Conservation (phyloP, 345 rosid genomes). For the Eucalyptus fibrosa region DNA sequence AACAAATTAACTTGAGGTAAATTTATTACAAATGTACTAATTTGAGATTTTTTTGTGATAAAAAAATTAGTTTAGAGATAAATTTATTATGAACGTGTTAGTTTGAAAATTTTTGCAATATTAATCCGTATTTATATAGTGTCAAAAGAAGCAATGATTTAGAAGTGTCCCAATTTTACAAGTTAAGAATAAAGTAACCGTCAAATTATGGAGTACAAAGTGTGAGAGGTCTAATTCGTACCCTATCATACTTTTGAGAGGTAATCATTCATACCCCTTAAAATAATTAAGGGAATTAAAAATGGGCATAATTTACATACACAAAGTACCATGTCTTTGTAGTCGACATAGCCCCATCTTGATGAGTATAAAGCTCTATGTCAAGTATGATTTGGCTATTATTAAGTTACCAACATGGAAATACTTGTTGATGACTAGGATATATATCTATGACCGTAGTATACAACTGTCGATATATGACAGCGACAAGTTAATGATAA, state of each 20-base stretch:
- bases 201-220: background rate
- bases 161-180: background rate
- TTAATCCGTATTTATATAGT: fast-evolving
- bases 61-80: too few species aligned
- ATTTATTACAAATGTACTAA: too few species aligned
- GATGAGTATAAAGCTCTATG: background rate
- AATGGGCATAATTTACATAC: background rate
- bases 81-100: too few species aligned
- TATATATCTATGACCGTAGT: too few species aligned
- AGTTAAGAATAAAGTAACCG: background rate
- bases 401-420: background rate
- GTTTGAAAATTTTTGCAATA: too few species aligned
- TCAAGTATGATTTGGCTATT: background rate
- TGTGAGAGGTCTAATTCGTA: background rate
- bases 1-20: too few species aligned
- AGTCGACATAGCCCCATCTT: too few species aligned
- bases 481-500: background rate
- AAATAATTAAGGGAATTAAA: too few species aligned
- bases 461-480: background rate
- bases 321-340: background rate
- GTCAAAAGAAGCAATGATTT: background rate
- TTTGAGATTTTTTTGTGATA: too few species aligned
- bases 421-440: background rate
- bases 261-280: background rate
- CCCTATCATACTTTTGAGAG: background rate